These are phyloP conservation scores for Neopestalotiopsis clavispora DNA, from an alignment of 2,329 filamentous ascomycete species.

Conservation along the genomic window DNA sequence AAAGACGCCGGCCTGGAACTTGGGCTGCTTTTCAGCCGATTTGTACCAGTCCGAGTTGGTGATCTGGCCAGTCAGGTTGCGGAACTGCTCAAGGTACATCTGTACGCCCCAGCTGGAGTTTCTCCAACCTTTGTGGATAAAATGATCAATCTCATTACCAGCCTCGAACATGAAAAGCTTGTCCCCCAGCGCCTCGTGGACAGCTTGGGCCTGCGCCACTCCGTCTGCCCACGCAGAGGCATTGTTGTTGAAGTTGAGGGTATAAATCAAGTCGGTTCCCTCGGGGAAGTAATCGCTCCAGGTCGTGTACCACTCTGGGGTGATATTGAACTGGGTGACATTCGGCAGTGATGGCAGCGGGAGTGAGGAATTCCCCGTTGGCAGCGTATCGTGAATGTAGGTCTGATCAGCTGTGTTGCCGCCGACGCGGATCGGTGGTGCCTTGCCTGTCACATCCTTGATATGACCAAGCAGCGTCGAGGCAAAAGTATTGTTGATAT, in stretches of 20 bases:
- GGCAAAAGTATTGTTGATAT: constrained; percentile 33
- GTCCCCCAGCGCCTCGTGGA: constrained; percentile 32
- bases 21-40: constrained; percentile 26
- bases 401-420: constrained; percentile 42
- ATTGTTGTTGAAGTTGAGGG: constrained; percentile 39
- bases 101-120: constrained; percentile 33
- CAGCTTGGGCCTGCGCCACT: constrained; percentile 34
- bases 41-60: constrained; percentile 35
- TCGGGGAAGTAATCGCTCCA: constrained; percentile 38
- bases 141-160: constrained; percentile 43
- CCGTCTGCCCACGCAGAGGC: constrained; percentile 34
- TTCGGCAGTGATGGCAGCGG: constrained; percentile 28
- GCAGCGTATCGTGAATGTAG: constrained; percentile 32
- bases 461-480: constrained; percentile 32
- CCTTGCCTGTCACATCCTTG: constrained; percentile 33
- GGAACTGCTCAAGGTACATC: constrained; percentile 37
- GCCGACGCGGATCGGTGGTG: constrained; percentile 38
- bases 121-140: constrained; percentile 39
- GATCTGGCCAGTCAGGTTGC: constrained; percentile 37
- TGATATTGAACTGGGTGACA: constrained; percentile 36
- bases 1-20: constrained; percentile 39
- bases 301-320: constrained; percentile 36
- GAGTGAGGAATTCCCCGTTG: constrained; percentile 33
- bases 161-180: constrained; percentile 38
- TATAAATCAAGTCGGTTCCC: constrained; percentile 37